A percentile compares a stretch with the other conserved stretches of the same genome.
Conservation (phyloP, 805 yeast species). For the Ogataea ramenticola region DNA sequence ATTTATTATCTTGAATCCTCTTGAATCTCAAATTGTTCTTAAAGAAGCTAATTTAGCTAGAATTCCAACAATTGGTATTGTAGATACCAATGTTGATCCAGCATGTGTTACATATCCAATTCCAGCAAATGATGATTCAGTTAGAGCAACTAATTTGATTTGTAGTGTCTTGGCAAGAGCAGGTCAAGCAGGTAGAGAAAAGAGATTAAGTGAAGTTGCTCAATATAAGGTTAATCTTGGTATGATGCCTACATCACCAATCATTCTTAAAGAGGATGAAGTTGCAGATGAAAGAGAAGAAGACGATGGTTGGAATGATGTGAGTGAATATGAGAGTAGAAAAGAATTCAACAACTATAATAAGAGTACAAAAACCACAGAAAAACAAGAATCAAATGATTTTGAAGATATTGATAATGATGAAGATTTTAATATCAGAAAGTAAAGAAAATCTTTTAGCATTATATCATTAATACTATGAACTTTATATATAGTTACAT, state of each 20-base stretch:
- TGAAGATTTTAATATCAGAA: not conserved
- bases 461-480: too few species aligned
- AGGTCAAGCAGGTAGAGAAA: constrained; percentile 68
- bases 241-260: not conserved
- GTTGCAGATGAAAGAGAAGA: not conserved
- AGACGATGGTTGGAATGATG: too few species aligned
- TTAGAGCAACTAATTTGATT: constrained; percentile 72
- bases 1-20: constrained; percentile 79
- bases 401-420: not conserved
- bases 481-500: too few species aligned
- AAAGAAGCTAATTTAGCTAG: constrained; percentile 75
- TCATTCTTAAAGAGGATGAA: not conserved
- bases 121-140: constrained; percentile 92
- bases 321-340: too few species aligned
- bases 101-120: constrained; percentile 86
- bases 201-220: constrained; percentile 37
- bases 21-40: constrained; percentile 73
- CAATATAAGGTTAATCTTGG: constrained; percentile 19
- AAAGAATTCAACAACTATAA: too few species aligned
- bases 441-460: too few species aligned
- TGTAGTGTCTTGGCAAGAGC: constrained; percentile 81
- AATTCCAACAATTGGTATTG: constrained; percentile 88
- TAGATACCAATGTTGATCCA: constrained; percentile 93
- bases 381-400: not conserved
- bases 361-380: too few species aligned